Evolutionary conservation across 305 asterid species (phyloP), one percentile per base, ranked within the genome.

Genomic region (Rubia tinctorum): DNA sequence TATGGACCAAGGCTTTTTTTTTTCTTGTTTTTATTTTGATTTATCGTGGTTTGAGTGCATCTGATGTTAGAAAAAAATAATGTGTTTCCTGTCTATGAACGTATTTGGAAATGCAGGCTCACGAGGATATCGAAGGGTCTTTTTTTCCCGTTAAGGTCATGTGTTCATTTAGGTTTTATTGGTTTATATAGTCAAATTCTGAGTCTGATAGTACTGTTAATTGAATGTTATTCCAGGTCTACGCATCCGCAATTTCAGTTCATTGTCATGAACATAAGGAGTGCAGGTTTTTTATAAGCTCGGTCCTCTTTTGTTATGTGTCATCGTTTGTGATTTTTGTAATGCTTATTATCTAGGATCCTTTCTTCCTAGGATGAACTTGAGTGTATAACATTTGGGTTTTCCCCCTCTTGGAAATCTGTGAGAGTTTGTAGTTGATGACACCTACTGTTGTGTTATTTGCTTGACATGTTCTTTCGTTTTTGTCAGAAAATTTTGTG

Each of bases 121-220:
- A 80, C 60, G 80, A 80, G 82, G 86, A 82, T 30, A 82, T 82
- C 68, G 86, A 80, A 65, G 86, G 86, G 62, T 72, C 86, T 66
- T 79, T 82, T 45, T 82, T 82, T 64, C 82, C 80, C 6, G 86
- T 82, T 59, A 80, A 75, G 69, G n/a, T 62, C 10, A 22, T 20
- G 7, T 51, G 15, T 11, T 23, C 64, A 30, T 72, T 68, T 60
- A 20, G 68, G n/a, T 47, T 15, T 15, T 53, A 51, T 73, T 65
- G 47, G 25, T 25, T 51, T 25, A 15, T 11, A 17, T 23, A 23
- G 30, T 7, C 22, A 18, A 61, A 44, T 17, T 55, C 56, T 65
- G 12, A 63, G 25, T 6, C 23, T 66, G 44, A 39, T 59, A 9
- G 22, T 25, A 15, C 22, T 66, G 8, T 70, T 7, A 7, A 37